These are phyloP conservation scores for Penicillium paradoxum DNA, from an alignment of 495 filamentous ascomycete species.

Conservation along the genomic window DNA sequence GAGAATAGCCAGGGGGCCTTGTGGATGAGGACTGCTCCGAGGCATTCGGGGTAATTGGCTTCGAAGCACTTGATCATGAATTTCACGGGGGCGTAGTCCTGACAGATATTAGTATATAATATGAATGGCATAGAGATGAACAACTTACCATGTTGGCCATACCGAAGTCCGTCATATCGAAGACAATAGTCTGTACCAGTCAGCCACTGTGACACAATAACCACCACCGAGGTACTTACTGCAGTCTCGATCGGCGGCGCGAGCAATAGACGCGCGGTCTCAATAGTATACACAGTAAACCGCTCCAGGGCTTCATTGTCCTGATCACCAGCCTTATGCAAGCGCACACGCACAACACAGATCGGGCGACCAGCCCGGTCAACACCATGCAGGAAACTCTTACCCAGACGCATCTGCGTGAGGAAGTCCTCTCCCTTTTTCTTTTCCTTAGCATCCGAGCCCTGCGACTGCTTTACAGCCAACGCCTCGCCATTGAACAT, in stretches of 20 bases:
- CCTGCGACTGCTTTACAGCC: constrained; percentile 56
- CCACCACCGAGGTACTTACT: constrained; percentile 48
- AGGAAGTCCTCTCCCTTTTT: constrained; percentile 79
- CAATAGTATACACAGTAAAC: constrained; percentile 92
- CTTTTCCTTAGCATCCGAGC: constrained; percentile 48
- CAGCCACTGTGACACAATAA: constrained; percentile 11
- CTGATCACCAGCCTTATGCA: constrained; percentile 81
- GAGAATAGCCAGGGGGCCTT: constrained; percentile 97
- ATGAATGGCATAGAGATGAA: not conserved
- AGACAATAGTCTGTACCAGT: constrained; percentile 64
- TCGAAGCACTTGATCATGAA: constrained; percentile 99
- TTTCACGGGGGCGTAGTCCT: constrained; percentile 94
- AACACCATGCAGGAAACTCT: constrained; percentile 84
- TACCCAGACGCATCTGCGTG: constrained; percentile 81
- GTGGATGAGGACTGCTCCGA: constrained; percentile 92
- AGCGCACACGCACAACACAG: constrained; percentile 74
- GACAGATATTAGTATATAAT: constrained; percentile 9
- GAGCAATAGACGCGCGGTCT: constrained; percentile 82
- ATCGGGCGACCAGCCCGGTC: constrained; percentile 85
- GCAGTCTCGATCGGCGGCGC: constrained; percentile 81
- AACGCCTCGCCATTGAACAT: constrained; percentile 71
- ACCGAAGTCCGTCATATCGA: constrained; percentile 92
- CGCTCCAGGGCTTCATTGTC: constrained; percentile 72
- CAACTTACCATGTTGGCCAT: constrained; percentile 84
- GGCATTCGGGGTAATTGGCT: constrained; percentile 92